phyloP scores from a whole-genome alignment of 768 basidiomycete species.

The Cystofilobasidium capitatum region DNA sequence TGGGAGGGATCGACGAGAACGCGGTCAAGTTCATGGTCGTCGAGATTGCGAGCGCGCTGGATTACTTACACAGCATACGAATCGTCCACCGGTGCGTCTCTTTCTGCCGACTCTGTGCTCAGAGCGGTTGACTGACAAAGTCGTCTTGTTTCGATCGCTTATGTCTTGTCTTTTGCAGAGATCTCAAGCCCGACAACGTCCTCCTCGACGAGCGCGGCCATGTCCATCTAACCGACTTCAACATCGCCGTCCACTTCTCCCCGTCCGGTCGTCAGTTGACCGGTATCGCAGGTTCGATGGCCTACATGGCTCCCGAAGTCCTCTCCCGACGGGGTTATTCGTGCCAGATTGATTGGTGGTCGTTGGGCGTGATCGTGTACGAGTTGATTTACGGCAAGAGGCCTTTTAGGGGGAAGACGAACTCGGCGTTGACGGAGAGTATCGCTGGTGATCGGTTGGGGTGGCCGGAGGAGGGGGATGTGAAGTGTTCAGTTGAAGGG shows the following conservation, averaged over 20 bases:
- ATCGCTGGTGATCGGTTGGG: conserved; percentile 77
- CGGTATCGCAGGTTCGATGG: conserved; percentile 95
- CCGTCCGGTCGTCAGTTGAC: conserved; percentile 68
- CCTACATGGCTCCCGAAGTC: conserved; percentile 99
- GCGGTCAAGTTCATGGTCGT: conserved; percentile 65
- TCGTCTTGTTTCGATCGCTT: background rate
- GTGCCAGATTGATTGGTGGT: conserved; percentile 94
- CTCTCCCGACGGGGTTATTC: conserved; percentile 88
- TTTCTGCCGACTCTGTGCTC: background rate
- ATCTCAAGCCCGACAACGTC: conserved; percentile 95
- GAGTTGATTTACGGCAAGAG: conserved; percentile 85
- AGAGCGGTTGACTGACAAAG: background rate
- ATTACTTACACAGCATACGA: conserved; percentile 80
- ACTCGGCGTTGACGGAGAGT: conserved; percentile 81
- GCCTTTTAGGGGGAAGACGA: conserved; percentile 87
- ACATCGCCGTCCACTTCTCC: conserved; percentile 96
- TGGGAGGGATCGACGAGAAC: conserved; percentile 33
- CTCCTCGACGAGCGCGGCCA: conserved; percentile 87
- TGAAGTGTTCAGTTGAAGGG: conserved; percentile 47
- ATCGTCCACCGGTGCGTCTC: conserved; percentile 84
- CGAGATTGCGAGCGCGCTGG: conserved; percentile 74
- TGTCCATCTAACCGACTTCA: conserved; percentile 96
- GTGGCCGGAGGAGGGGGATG: conserved; percentile 83
- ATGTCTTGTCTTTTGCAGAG: conserved; percentile 46
- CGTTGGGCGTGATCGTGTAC: conserved; percentile 82